Base-by-base conservation (phyloP, 495 filamentous ascomycete genomes). In the Bacidia gigantensis region DNA sequence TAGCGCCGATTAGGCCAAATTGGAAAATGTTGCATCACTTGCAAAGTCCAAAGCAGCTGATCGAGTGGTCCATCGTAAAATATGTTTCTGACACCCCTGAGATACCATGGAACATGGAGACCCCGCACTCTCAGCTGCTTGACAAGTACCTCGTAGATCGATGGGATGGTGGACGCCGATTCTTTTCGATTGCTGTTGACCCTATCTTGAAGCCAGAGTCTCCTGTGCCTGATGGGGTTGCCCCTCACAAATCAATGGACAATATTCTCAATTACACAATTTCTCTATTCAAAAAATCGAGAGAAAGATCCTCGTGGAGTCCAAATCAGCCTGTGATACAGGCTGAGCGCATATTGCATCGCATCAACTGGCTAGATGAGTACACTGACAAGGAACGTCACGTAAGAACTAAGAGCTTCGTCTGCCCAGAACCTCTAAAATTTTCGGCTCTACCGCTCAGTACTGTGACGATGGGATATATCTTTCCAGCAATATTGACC, bases 401-500 rank as follows among this genome's bases (percentile, higher is more conserved):
- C 17, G 58, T 63, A 3, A 64, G 64, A 21, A 67, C 58, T 11
- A 53, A 35, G 18, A 60, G 64, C 29, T 73, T 61, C 42, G 59
- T 86, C 9, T 83, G 80, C 54, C 72, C 79, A 11, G 72, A 84
- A 51, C 72, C 80, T 9, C 60, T 96, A 32, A 77, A 64, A 11
- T 75, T 96, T 23, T 98, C 92, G 10, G 67, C 77, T 26, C 68
- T 96, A 22, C 79, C 85, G 2, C 65, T 81, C 2, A 60, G 72
- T 14, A 62, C 82, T 20, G 81, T 82, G 3, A 72, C 78, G 29
- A 85, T 74, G 82, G 75, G 66, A 53, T 89, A 73, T 65, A 72
- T 75, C 17, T 83, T 95, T 54, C 90, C 92, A 1, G 81, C 87
- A 2, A 84, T 94, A 22, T 85, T 95, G 25, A 82, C 83, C 56